Conservation (phyloP, 257 asterid genomes). For the Plantago elongata region DNA sequence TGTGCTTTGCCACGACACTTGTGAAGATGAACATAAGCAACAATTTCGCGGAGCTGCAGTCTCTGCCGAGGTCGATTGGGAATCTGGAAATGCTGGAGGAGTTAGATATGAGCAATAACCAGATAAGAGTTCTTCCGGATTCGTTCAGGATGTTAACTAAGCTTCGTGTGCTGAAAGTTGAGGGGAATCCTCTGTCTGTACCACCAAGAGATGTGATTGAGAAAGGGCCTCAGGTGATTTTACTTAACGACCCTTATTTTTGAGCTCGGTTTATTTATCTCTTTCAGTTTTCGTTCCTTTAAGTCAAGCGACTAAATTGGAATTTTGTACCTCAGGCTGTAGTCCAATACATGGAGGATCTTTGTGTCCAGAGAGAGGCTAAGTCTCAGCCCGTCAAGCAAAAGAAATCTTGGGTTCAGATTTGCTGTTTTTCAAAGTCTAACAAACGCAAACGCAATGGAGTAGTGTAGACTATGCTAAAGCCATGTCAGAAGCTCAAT, state of each 20-base stretch:
- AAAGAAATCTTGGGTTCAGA: slow-evolving; percentile 75
- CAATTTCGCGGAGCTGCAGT: slow-evolving; percentile 73
- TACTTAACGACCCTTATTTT: neutral
- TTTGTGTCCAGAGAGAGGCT: slow-evolving; percentile 56
- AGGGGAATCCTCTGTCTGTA: slow-evolving; percentile 70
- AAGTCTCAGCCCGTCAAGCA: slow-evolving; percentile 55
- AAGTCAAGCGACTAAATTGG: neutral
- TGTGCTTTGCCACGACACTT: slow-evolving; percentile 80
- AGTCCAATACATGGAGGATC: slow-evolving; percentile 73
- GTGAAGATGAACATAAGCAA: slow-evolving; percentile 80
- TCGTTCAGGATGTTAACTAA: slow-evolving; percentile 68
- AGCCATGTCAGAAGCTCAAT: neutral
- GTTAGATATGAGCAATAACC: slow-evolving; percentile 83
- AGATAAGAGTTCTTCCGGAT: slow-evolving; percentile 69
- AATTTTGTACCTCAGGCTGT: slow-evolving; percentile 47
- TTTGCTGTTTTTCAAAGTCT: slow-evolving; percentile 65
- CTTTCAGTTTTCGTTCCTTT: neutral
- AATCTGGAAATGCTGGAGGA: slow-evolving; percentile 82
- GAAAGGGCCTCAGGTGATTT: slow-evolving; percentile 70
- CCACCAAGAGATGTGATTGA: slow-evolving; percentile 57
- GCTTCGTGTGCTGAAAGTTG: slow-evolving; percentile 52
- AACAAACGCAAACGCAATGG: slow-evolving; percentile 73
- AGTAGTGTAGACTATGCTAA: slow-evolving; percentile 33
- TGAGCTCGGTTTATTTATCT: neutral
- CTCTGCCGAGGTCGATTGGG: slow-evolving; percentile 79